Conservation (phyloP, 768 basidiomycete species). For the Mycena kentingensis region DNA sequence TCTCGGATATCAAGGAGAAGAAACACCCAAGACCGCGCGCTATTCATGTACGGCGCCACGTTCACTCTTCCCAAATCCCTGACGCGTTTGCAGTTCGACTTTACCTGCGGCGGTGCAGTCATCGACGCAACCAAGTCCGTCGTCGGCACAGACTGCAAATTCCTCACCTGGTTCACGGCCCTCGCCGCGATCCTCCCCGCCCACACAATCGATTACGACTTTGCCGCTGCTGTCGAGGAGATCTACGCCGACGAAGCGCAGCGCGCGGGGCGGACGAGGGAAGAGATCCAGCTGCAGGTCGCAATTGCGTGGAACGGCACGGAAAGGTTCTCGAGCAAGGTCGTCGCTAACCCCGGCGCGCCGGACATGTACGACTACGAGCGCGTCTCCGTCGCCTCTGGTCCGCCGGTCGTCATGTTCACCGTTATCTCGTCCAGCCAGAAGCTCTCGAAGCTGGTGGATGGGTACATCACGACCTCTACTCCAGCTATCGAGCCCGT, state of each 20-base stretch:
- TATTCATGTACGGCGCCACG: neutral
- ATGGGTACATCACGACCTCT: conserved; percentile 2
- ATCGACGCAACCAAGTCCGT: conserved; percentile 7
- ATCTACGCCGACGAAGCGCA: conserved; percentile 3
- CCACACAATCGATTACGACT: conserved; percentile 5
- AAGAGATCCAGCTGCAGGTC: conserved; percentile 3
- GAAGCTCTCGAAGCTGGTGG: neutral
- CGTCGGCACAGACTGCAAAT: conserved; percentile 12
- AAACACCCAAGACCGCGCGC: conserved; percentile 11
- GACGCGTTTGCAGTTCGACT: conserved; percentile 6
- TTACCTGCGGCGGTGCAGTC: neutral
- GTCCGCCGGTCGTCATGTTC: neutral
- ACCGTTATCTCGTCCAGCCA: neutral
- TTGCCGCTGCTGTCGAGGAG: conserved; percentile 1
- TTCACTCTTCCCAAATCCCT: neutral
- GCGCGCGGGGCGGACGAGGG: conserved; percentile 3
- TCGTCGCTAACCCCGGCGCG: neutral
- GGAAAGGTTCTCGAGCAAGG: neutral
- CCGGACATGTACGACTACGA: conserved; percentile 17
- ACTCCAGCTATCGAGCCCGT: neutral
- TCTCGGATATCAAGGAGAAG: neutral
- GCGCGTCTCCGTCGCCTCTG: neutral
- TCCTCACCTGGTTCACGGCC: conserved; percentile 1
- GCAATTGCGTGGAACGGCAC: neutral
- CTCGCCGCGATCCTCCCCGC: neutral